Conservation (phyloP, 2,329 filamentous ascomycete genomes). For the Lojkania enalia region DNA sequence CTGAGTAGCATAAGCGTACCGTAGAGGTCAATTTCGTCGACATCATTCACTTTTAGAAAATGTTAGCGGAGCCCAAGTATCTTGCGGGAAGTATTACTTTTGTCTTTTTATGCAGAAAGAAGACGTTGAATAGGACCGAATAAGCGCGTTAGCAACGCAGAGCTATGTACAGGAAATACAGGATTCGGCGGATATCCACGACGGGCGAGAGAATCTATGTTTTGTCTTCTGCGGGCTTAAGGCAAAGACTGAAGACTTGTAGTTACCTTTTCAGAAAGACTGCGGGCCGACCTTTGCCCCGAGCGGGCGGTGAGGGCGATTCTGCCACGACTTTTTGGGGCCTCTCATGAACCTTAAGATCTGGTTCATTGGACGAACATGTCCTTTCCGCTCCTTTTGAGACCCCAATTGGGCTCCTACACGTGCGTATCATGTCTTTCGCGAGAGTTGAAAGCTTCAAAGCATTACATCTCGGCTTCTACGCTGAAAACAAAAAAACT, state of each 20-base stretch:
- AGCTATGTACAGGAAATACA: slow-evolving; percentile 12
- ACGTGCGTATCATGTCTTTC: slow-evolving; percentile 37
- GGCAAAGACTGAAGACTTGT: neutral
- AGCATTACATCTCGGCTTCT: slow-evolving; percentile 20
- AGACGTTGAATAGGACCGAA: neutral
- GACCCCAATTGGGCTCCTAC: slow-evolving; percentile 27
- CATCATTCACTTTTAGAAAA: slow-evolving; percentile 29
- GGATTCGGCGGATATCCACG: neutral
- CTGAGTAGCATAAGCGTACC: slow-evolving; percentile 33
- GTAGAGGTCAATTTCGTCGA: slow-evolving; percentile 63
- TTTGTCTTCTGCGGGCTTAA: neutral
- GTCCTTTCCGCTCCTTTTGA: slow-evolving; percentile 24
- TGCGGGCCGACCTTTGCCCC: neutral
- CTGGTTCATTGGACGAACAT: slow-evolving; percentile 16
- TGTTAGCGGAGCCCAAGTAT: slow-evolving; percentile 15
- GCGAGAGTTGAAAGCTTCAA: slow-evolving; percentile 22
- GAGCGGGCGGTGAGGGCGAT: neutral
- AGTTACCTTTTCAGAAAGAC: neutral
- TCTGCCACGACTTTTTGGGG: neutral
- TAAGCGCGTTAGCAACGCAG: neutral
- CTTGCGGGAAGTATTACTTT: neutral
- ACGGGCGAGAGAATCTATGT: neutral
- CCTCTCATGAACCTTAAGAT: neutral
- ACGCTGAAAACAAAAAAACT: slow-evolving; percentile 13
- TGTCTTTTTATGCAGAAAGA: neutral